Evolutionary conservation across 371 early-diverging fungal species (phyloP).

Genomic region (Actinomortierella wolfii): DNA sequence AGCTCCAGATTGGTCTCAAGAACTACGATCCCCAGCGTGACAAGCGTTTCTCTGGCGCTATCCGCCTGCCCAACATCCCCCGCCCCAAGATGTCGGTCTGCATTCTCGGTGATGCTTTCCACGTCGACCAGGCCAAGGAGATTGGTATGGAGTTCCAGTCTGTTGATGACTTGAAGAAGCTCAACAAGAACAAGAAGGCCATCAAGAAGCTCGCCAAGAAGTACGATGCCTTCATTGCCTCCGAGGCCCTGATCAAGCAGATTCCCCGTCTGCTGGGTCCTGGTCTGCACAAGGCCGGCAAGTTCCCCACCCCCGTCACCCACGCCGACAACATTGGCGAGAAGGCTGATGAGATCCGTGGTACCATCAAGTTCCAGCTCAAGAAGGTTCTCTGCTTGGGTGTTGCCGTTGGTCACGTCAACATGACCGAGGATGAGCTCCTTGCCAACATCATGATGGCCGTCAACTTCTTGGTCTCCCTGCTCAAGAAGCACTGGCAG

Average conservation of each 20-base stretch:
- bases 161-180: conserved; percentile 98
- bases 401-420: conserved; percentile 97
- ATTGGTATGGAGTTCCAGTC: conserved; percentile 93
- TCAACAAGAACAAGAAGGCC: conserved; percentile 99
- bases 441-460: conserved; percentile 97
- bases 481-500: conserved; percentile 99
- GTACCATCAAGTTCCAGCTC: conserved; percentile 99
- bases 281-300: conserved; percentile 96
- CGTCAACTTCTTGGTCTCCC: conserved; percentile 97
- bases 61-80: conserved; percentile 92
- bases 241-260: conserved; percentile 98
- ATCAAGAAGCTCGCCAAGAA: conserved; percentile 98
- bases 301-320: conserved; percentile 98
- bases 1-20: conserved; percentile 98
- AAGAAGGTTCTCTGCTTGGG: conserved; percentile 99
- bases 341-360: conserved; percentile 94
- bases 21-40: conserved; percentile 99
- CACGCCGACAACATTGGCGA: conserved; percentile 90
- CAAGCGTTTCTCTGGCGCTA: conserved; percentile 98
- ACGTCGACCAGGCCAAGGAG: conserved; percentile 94
- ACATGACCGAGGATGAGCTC: conserved; percentile 95
- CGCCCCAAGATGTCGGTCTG: conserved; percentile 94
- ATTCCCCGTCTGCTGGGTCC: conserved; percentile 98
- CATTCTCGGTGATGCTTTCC: conserved; percentile 96
- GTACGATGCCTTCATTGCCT: conserved; percentile 97